phyloP scores from a whole-genome alignment of 2,329 filamentous ascomycete genomes.

The Talaromyces sp. region DNA sequence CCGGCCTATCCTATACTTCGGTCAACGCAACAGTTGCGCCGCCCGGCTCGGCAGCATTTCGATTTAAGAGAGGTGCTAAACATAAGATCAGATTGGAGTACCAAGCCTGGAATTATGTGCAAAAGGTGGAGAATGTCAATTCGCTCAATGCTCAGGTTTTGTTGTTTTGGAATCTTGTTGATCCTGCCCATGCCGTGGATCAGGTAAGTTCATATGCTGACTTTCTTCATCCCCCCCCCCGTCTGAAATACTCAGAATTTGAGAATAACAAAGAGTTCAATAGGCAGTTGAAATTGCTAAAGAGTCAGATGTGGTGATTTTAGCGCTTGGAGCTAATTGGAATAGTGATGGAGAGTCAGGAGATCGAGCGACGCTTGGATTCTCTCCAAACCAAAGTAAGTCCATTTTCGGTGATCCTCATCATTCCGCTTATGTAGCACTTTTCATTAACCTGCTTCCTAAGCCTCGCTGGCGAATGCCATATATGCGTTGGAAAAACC shows the following conservation, averaged over 20 bases:
- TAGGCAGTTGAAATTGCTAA: constrained; percentile 42
- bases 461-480: constrained; percentile 36
- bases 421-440: not conserved
- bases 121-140: constrained; percentile 40
- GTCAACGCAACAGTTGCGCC: constrained; percentile 43
- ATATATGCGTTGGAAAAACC: constrained; percentile 46
- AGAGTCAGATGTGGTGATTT: constrained; percentile 43
- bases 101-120: constrained; percentile 45
- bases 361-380: constrained; percentile 43
- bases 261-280: not conserved
- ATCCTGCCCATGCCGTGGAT: constrained; percentile 32
- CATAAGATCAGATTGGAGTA: constrained; percentile 48
- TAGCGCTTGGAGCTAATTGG: constrained; percentile 49
- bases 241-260: no score
- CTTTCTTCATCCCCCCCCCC: not conserved
- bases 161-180: constrained; percentile 52
- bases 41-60: constrained; percentile 41
- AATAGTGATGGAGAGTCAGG: constrained; percentile 50
- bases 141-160: constrained; percentile 48
- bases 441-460: not conserved
- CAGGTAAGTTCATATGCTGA: constrained; percentile 4
- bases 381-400: constrained; percentile 41
- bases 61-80: constrained; percentile 36
- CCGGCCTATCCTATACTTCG: constrained; percentile 40
- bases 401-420: not conserved